A percentile compares a stretch with the other conserved stretches of the same genome.
Evolutionary conservation across 2,329 filamentous ascomycete species (phyloP).

Genomic region (Aspergillus sp.): DNA sequence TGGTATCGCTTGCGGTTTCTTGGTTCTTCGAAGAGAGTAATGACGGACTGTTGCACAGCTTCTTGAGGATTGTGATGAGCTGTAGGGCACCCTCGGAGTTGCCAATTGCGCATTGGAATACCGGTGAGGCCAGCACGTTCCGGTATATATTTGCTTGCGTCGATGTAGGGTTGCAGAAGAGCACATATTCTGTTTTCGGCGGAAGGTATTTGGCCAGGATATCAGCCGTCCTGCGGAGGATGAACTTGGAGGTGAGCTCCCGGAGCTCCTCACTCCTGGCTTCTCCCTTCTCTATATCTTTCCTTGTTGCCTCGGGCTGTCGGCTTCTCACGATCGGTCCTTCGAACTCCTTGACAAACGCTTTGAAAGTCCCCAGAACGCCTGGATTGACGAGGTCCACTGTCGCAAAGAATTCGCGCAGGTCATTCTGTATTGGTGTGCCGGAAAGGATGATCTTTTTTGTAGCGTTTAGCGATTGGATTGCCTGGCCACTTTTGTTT

Average conservation of each 20-base stretch:
- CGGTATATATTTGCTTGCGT: constrained; percentile 54
- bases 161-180: constrained; percentile 55
- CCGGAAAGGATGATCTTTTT: constrained; percentile 56
- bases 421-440: constrained; percentile 59
- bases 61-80: constrained; percentile 63
- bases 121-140: constrained; percentile 53
- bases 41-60: constrained; percentile 62
- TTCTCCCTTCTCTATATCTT: constrained; percentile 56
- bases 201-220: constrained; percentile 58
- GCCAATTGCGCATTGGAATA: constrained; percentile 54
- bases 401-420: constrained; percentile 58
- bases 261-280: constrained; percentile 53
- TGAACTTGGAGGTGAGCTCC: constrained; percentile 53
- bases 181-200: constrained; percentile 57
- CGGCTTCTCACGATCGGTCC: constrained; percentile 54
- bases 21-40: constrained; percentile 47
- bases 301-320: constrained; percentile 52
- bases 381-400: constrained; percentile 62
- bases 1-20: constrained; percentile 39
- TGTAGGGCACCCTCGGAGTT: constrained; percentile 55
- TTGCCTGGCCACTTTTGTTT: constrained; percentile 58
- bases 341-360: constrained; percentile 57
- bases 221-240: constrained; percentile 56
- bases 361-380: constrained; percentile 51
- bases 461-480: constrained; percentile 53